Evolutionary conservation across 2,329 filamentous ascomycete species (phyloP).

Genomic region (Beauveria sp.): DNA sequence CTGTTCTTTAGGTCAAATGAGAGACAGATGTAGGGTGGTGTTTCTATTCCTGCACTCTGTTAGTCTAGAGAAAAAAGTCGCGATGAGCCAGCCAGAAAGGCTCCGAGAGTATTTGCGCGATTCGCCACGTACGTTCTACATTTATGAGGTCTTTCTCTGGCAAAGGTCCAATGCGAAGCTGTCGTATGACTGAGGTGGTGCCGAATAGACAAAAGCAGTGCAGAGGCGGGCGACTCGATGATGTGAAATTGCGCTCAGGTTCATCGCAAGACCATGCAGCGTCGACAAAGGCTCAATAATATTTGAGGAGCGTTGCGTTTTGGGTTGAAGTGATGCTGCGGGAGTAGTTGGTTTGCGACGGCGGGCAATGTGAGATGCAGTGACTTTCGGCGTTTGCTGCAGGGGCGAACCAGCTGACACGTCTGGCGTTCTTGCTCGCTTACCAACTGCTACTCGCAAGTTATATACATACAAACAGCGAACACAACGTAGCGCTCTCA

Average conservation of each 20-base stretch:
- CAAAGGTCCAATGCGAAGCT: not conserved
- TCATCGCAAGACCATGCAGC: not conserved
- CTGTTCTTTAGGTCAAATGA: not conserved
- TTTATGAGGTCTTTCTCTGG: not conserved
- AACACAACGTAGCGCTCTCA: not conserved
- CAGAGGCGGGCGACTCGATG: not conserved
- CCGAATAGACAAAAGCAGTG: not conserved
- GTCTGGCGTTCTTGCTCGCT: not conserved
- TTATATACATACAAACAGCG: not conserved
- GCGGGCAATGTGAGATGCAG: not conserved
- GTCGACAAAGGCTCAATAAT: not conserved
- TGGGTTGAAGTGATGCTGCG: not conserved
- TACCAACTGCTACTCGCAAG: not conserved
- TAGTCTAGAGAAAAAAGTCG: not conserved
- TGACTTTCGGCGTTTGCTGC: not conserved
- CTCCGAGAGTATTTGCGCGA: not conserved
- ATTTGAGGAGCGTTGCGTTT: too few relatives aligned
- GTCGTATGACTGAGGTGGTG: not conserved
- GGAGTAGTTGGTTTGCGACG: not conserved
- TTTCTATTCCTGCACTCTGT: not conserved
- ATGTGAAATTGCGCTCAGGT: not conserved
- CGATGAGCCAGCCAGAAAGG: not conserved
- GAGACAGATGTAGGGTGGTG: not conserved
- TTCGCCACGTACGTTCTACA: not conserved
- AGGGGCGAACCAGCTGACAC: not conserved